Evolutionary conservation across 768 basidiomycete species (phyloP).

Genomic region (Tulasnella sp.): DNA sequence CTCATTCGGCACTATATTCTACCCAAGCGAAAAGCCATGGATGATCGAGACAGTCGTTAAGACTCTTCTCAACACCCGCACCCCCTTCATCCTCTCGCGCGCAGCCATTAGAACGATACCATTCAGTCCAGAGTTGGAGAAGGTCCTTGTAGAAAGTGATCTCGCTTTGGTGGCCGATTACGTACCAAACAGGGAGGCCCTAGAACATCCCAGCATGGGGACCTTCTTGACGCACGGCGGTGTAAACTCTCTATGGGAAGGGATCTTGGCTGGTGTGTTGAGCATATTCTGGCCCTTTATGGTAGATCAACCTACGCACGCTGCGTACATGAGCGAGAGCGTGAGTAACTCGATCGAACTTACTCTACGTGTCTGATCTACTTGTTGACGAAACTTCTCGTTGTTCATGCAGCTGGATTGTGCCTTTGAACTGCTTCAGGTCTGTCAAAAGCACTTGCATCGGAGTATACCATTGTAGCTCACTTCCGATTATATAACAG

Average conservation of each 20-base stretch:
- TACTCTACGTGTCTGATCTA: too few species aligned
- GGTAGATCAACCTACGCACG: constrained; percentile 1
- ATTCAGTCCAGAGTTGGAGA: background rate
- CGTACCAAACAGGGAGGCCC: background rate
- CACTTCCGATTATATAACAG: too few species aligned
- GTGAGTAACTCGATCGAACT: too few species aligned
- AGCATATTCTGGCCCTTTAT: constrained; percentile 7
- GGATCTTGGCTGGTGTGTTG: background rate
- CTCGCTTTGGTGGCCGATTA: background rate
- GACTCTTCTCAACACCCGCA: background rate
- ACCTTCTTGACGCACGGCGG: constrained; percentile 4
- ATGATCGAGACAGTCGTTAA: background rate
- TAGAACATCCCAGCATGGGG: background rate
- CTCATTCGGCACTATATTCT: constrained; percentile 5
- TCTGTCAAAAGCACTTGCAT: too few species aligned
- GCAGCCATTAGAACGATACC: background rate
- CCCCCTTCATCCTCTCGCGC: constrained; percentile 1
- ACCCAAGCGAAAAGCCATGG: background rate
- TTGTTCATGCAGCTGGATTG: too few species aligned
- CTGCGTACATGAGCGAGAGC: background rate
- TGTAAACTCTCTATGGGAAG: constrained; percentile 8
- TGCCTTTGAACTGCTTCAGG: too few species aligned
- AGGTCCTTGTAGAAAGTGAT: background rate
- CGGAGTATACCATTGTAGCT: too few species aligned
- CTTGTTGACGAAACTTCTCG: too few species aligned